phyloP scores from a whole-genome alignment of 2,329 filamentous ascomycete species.

The Cladosporium sp. region DNA sequence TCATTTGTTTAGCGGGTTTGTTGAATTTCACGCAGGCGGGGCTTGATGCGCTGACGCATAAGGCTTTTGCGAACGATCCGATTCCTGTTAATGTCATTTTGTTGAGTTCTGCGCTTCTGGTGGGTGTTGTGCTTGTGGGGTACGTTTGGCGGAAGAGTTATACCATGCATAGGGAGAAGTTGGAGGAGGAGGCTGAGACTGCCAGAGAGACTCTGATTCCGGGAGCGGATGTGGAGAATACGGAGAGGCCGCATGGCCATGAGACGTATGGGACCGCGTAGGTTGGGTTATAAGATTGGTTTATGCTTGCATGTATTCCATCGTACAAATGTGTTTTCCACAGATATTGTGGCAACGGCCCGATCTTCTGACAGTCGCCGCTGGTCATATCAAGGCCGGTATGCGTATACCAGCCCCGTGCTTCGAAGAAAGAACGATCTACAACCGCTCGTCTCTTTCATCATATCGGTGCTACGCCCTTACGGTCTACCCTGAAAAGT shows the following conservation, averaged over 20 bases:
- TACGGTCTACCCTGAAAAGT: neutral
- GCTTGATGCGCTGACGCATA: conserved; percentile 73
- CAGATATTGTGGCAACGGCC: too few species aligned
- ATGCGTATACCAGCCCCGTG: too few species aligned
- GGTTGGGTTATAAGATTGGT: neutral
- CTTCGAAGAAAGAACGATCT: too few species aligned
- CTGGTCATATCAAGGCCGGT: too few species aligned
- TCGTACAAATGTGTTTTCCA: too few species aligned
- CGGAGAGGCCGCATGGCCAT: conserved; percentile 27
- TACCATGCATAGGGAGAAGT: conserved; percentile 37
- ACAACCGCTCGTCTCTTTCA: too few species aligned
- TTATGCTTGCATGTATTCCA: too few species aligned
- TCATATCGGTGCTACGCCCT: too few species aligned
- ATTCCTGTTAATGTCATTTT: conserved; percentile 72
- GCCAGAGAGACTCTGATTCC: conserved; percentile 38
- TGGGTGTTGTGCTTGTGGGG: conserved; percentile 62
- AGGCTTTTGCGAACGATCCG: conserved; percentile 66
- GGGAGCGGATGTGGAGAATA: conserved; percentile 24
- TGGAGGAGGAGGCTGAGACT: conserved; percentile 43
- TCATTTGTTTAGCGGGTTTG: conserved; percentile 80
- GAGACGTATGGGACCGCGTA: conserved; percentile 27
- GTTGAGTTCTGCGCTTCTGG: conserved; percentile 55
- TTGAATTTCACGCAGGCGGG: conserved; percentile 81
- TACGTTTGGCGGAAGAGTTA: conserved; percentile 58
- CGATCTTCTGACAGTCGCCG: too few species aligned